phyloP scores from a whole-genome alignment of 2,329 filamentous ascomycete genomes.

The Davidsoniella virescens region DNA sequence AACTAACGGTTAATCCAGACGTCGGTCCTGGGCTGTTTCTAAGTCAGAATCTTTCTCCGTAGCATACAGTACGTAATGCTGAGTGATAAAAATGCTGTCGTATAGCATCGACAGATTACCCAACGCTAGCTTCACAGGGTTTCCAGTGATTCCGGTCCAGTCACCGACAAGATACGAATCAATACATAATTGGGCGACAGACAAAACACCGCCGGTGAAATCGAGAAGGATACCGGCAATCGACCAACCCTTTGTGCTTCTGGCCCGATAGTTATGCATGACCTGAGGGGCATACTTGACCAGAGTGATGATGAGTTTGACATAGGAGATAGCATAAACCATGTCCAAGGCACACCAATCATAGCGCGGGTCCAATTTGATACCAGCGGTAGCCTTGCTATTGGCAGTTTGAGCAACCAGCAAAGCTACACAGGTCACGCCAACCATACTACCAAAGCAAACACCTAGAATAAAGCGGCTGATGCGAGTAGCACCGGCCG shows the following conservation, averaged over 20 bases:
- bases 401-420: conserved; percentile 25
- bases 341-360: conserved; percentile 48
- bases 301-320: conserved; percentile 76
- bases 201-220: conserved; percentile 64
- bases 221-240: conserved; percentile 76
- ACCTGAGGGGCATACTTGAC: conserved; percentile 89
- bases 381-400: conserved; percentile 15
- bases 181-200: conserved; percentile 63
- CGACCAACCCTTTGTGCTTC: conserved; percentile 76
- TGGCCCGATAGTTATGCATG: conserved; percentile 65
- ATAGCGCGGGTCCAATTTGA: conserved; percentile 20
- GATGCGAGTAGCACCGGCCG: conserved; percentile 36
- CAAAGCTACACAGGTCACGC: conserved; percentile 35
- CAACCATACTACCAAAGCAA: conserved; percentile 49
- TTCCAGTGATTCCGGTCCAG: conserved; percentile 82
- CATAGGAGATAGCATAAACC: conserved; percentile 58
- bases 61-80: conserved; percentile 71
- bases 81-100: conserved; percentile 69
- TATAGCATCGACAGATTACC: conserved; percentile 77
- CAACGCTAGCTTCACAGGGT: conserved; percentile 77
- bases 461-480: conserved; percentile 51
- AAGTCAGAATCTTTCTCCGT: conserved; percentile 14
- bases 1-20: conserved; percentile 11
- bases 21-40: conserved; percentile 17
- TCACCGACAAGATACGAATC: conserved; percentile 73